Evolutionary conservation across 2,329 filamentous ascomycete species (phyloP).

Genomic region (Pseudopyrenochaeta lycopersici): DNA sequence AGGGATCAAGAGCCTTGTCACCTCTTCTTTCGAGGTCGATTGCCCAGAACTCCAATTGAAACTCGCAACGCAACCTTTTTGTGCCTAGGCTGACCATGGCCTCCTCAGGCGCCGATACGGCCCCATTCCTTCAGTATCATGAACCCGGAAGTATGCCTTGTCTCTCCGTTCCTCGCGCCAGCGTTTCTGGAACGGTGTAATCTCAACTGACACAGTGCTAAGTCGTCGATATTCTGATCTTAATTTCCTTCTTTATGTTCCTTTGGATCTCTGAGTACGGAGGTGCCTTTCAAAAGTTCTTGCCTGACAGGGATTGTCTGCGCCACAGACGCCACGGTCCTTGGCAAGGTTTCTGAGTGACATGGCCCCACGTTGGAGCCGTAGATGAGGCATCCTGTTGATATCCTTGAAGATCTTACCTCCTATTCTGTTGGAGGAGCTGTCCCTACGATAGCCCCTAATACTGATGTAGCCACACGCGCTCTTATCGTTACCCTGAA

Average conservation of each 20-base stretch:
- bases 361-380: too few species aligned
- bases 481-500: conserved; percentile 1
- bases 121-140: not conserved
- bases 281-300: too few species aligned
- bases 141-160: not conserved
- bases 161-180: not conserved
- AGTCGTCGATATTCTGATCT: not conserved
- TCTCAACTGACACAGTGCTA: not conserved
- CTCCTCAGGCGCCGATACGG: not conserved
- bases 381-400: too few species aligned
- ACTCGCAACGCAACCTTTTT: not conserved
- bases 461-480: not conserved
- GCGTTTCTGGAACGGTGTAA: not conserved
- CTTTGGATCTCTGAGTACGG: not conserved
- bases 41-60: not conserved
- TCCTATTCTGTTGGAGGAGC: too few species aligned
- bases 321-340: too few species aligned
- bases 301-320: too few species aligned
- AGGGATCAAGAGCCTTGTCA: too few species aligned
- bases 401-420: too few species aligned
- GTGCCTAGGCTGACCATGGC: not conserved
- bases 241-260: not conserved
- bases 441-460: not conserved
- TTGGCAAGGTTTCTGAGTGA: too few species aligned
- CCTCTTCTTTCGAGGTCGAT: not conserved